phyloP scores from a whole-genome alignment of 2,329 filamentous ascomycete genomes.

The Phialophora macrospora region DNA sequence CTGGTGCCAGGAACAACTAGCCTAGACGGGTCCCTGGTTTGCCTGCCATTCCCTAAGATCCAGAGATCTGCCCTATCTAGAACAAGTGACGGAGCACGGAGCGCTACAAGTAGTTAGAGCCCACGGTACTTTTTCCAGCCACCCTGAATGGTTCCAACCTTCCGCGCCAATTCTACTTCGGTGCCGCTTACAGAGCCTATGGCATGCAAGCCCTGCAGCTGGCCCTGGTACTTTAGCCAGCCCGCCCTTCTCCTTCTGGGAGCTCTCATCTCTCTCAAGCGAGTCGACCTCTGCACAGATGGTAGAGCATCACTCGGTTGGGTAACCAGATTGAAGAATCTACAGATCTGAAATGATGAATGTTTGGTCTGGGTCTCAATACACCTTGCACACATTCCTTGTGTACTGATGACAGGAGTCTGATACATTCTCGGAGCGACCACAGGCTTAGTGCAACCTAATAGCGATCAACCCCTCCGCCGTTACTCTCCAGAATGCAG shows the following conservation, averaged over 20 bases:
- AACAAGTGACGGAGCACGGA: background rate
- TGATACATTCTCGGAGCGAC: constrained; percentile 10
- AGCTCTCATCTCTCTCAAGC: constrained; percentile 6
- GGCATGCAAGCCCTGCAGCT: constrained; percentile 9
- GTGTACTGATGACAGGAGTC: background rate
- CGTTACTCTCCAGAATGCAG: constrained; percentile 7
- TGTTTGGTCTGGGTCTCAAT: background rate
- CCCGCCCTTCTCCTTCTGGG: background rate
- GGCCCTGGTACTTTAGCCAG: constrained; percentile 7
- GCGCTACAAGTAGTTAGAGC: constrained; percentile 13
- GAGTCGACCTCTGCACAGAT: background rate
- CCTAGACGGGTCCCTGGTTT: constrained; percentile 17
- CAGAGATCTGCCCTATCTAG: constrained; percentile 33
- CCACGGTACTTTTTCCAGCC: constrained; percentile 16
- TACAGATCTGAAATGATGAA: background rate
- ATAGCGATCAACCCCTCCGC: constrained; percentile 1
- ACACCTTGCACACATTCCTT: background rate
- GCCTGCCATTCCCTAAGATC: constrained; percentile 24
- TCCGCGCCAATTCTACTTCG: constrained; percentile 13
- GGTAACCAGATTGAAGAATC: constrained; percentile 1
- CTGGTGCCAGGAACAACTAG: constrained; percentile 23
- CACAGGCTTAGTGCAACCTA: constrained; percentile 3
- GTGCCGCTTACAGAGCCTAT: background rate
- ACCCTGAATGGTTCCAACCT: constrained; percentile 24
- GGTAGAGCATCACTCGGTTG: background rate